A percentile compares a stretch with the other conserved stretches of the same genome.
Evolutionary conservation across 345 rosid species (phyloP).

Genomic region (Murraya paniculata): DNA sequence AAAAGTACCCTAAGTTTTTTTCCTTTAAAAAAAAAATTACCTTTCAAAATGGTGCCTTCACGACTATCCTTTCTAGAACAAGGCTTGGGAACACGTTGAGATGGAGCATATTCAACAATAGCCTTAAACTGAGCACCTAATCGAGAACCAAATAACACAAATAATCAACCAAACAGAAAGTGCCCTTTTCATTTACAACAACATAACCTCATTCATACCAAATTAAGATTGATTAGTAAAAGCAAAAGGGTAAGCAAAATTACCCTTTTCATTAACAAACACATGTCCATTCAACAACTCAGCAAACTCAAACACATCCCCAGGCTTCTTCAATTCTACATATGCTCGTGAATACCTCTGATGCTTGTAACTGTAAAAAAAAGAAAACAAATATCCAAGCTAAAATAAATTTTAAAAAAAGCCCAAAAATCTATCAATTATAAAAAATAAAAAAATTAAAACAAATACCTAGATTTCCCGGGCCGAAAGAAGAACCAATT

Average conservation of each 20-base stretch:
- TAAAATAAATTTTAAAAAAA: background rate
- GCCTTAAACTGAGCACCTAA: constrained; percentile 65
- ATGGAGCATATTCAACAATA: constrained; percentile 71
- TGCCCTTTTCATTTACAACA: background rate
- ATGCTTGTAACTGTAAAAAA: constrained; percentile 41
- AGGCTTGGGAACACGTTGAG: constrained; percentile 56
- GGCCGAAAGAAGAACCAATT: constrained; percentile 54
- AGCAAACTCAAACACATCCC: constrained; percentile 66
- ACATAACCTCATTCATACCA: too few relatives aligned
- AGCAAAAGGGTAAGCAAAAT: background rate
- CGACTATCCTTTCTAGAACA: constrained; percentile 51
- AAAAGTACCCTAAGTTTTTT: background rate
- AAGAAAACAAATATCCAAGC: background rate
- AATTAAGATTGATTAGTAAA: background rate
- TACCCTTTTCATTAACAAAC: constrained; percentile 79
- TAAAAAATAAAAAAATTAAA: background rate
- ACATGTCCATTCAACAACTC: constrained; percentile 64
- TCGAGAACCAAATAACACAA: background rate
- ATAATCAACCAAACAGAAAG: background rate
- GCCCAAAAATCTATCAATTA: background rate
- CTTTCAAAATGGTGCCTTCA: constrained; percentile 61
- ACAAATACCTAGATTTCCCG: constrained; percentile 48
- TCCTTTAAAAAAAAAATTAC: constrained; percentile 7
- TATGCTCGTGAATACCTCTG: constrained; percentile 65
- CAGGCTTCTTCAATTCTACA: constrained; percentile 54